Evolutionary conservation across 805 yeast species (phyloP).

Genomic region (Lipomyces sp.): DNA sequence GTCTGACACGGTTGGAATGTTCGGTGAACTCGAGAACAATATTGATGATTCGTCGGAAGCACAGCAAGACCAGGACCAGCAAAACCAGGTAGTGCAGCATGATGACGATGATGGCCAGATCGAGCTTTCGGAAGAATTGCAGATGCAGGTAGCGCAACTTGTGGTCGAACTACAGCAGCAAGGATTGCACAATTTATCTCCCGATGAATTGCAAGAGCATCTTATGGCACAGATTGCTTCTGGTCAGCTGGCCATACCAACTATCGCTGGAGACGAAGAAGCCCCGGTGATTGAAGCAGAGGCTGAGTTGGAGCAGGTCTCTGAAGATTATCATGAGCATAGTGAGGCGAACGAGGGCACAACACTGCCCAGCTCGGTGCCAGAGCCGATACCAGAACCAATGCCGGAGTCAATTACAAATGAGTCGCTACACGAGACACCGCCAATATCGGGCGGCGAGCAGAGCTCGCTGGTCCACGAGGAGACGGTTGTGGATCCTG

Average conservation of each 20-base stretch:
- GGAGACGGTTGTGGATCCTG: background rate
- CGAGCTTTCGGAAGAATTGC: slow-evolving; percentile 17
- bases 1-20: background rate
- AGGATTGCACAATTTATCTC: slow-evolving; percentile 10
- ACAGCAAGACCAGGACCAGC: slow-evolving; percentile 10
- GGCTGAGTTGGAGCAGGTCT: background rate
- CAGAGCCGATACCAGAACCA: slow-evolving; percentile 1
- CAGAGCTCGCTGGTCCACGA: background rate
- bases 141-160: slow-evolving; percentile 16
- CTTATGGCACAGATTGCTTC: slow-evolving; percentile 21
- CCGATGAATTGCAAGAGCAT: slow-evolving; percentile 26
- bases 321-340: background rate
- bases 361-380: background rate
- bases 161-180: slow-evolving; percentile 21
- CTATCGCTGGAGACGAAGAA: slow-evolving; percentile 4
- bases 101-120: slow-evolving; percentile 5
- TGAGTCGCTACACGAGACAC: background rate
- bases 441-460: background rate
- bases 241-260: slow-evolving; percentile 9
- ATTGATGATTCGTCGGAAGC: slow-evolving; percentile 4
- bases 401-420: background rate
- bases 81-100: slow-evolving; percentile 6
- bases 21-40: background rate
- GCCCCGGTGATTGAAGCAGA: background rate
- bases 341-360: background rate